phyloP scores from a whole-genome alignment of 2,329 filamentous ascomycete species.

The Pseudonectria buxi region DNA sequence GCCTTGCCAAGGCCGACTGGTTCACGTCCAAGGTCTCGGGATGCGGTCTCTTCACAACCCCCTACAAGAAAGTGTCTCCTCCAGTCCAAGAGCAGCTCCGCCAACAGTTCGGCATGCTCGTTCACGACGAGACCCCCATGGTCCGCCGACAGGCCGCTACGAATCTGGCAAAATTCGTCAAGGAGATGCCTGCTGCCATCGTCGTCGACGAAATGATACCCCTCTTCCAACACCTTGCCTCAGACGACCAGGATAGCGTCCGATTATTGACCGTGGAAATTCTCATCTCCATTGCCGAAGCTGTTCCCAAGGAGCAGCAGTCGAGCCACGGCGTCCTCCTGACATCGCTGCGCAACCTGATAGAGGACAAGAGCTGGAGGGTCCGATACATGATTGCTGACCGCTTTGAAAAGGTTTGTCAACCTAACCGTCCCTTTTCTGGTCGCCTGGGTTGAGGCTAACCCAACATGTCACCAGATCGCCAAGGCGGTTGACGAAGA shows the following conservation, averaged over 20 bases:
- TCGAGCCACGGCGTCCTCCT: constrained; percentile 90
- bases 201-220: constrained; percentile 99
- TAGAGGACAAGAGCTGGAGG: constrained; percentile 99
- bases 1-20: constrained; percentile 98
- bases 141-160: constrained; percentile 94
- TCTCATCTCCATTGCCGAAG: constrained; percentile 91
- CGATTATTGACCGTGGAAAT: constrained; percentile 93
- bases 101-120: constrained; percentile 84
- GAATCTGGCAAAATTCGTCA: constrained; percentile 94
- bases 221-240: constrained; percentile 92
- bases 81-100: constrained; percentile 86
- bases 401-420: constrained; percentile 83
- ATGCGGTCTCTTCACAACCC: constrained; percentile 87
- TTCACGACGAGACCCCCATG: constrained; percentile 99
- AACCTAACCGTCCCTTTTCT: neutral
- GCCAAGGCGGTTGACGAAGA: constrained; percentile 98
- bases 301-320: constrained; percentile 96
- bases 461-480: constrained; percentile 52
- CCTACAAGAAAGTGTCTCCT: constrained; percentile 84
- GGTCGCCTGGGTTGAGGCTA: constrained; percentile 3
- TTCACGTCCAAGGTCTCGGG: constrained; percentile 99
- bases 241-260: constrained; percentile 97
- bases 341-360: constrained; percentile 82
- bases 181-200: constrained; percentile 85
- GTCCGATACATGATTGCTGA: constrained; percentile 99